Evolutionary conservation across 2,329 filamentous ascomycete species (phyloP).

Genomic region (Parastagonospora avenae): DNA sequence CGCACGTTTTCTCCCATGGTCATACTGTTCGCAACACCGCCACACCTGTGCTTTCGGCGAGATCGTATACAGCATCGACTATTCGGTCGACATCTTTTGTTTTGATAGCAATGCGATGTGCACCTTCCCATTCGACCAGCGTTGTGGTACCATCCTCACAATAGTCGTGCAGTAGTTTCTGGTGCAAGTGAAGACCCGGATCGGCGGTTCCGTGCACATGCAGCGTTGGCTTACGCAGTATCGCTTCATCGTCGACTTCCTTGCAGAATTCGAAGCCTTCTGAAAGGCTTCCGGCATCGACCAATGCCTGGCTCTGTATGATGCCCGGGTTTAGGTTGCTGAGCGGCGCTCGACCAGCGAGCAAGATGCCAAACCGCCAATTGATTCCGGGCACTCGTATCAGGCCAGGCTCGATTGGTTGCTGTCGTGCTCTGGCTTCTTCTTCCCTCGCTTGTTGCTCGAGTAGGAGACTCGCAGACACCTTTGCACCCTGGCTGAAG

Average conservation of each 20-base stretch:
- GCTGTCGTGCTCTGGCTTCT: constrained; percentile 34
- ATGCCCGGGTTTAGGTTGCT: constrained; percentile 56
- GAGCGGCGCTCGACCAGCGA: constrained; percentile 66
- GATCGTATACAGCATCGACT: constrained; percentile 57
- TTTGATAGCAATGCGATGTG: constrained; percentile 74
- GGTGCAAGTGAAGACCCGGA: constrained; percentile 64
- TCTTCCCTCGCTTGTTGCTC: constrained; percentile 63
- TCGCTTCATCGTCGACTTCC: constrained; percentile 50
- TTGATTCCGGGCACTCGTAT: constrained; percentile 36
- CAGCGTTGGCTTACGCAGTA: constrained; percentile 64
- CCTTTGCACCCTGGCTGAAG: constrained; percentile 58
- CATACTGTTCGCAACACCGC: constrained; percentile 38
- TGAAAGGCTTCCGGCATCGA: constrained; percentile 49
- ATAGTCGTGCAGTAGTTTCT: constrained; percentile 62
- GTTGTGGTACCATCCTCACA: constrained; percentile 60
- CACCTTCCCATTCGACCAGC: constrained; percentile 75
- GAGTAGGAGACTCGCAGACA: constrained; percentile 53
- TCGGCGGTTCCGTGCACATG: constrained; percentile 71
- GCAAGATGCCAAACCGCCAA: constrained; percentile 66
- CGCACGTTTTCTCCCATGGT: not conserved
- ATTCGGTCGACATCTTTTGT: constrained; percentile 66
- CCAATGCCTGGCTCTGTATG: constrained; percentile 44
- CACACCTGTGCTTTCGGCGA: constrained; percentile 58
- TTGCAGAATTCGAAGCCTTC: constrained; percentile 48
- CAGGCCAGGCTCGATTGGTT: constrained; percentile 21